A percentile compares a stretch with the other conserved stretches of the same genome.
Evolutionary conservation across 1,284 basidiomycete genomes (phyloP).

Genomic region (Cryptococcus jaspeensis): DNA sequence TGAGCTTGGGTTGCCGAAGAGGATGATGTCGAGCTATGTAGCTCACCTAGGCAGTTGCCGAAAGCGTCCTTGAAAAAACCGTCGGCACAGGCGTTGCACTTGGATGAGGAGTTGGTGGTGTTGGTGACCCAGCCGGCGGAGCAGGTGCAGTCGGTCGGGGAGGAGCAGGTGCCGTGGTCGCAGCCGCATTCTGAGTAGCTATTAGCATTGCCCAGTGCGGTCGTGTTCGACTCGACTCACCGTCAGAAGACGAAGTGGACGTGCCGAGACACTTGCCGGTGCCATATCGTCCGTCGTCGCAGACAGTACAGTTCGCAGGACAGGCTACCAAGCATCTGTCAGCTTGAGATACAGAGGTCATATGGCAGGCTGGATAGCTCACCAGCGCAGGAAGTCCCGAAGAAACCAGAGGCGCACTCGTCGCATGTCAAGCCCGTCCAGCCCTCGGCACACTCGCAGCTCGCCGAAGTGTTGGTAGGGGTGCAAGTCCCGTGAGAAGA

Average conservation of each 20-base stretch:
- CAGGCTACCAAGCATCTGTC: conserved; percentile 31
- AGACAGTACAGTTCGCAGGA: conserved; percentile 37
- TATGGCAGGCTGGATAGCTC: conserved; percentile 3
- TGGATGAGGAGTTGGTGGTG: conserved; percentile 19
- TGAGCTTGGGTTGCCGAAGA: not conserved
- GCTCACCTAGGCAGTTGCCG: conserved; percentile 48
- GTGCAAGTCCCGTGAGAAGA: conserved; percentile 31
- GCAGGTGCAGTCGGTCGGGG: conserved; percentile 45
- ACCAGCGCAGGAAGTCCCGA: conserved; percentile 44
- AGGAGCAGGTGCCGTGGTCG: conserved; percentile 47
- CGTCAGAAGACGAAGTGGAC: conserved; percentile 14
- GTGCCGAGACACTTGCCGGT: conserved; percentile 49
- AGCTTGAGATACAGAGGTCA: not conserved
- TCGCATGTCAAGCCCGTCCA: conserved; percentile 39
- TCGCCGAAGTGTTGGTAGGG: conserved; percentile 6
- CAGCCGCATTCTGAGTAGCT: conserved; percentile 48
- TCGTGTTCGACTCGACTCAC: conserved; percentile 12
- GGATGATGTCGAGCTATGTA: not conserved
- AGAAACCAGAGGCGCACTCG: conserved; percentile 41
- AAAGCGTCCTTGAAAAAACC: conserved; percentile 45
- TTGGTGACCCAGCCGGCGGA: conserved; percentile 51
- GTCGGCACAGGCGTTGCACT: conserved; percentile 47
- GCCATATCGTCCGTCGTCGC: conserved; percentile 50
- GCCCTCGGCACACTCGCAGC: conserved; percentile 32
- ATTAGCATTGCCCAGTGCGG: not conserved